Base-by-base conservation (phyloP, 1,284 basidiomycete species). In the Prillingera fragicola region DNA sequence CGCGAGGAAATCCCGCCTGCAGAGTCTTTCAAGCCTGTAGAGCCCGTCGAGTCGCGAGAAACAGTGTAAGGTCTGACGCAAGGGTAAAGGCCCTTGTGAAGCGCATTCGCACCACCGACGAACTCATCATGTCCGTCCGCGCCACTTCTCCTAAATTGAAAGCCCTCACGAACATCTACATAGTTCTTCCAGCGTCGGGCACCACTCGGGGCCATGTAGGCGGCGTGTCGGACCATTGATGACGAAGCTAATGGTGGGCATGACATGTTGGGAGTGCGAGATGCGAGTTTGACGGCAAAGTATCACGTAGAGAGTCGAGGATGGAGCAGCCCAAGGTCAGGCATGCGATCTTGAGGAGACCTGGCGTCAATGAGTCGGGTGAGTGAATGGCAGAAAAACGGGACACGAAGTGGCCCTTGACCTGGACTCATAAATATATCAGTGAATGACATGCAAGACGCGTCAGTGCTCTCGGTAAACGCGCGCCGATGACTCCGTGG, bases 141-240 rank as follows among this genome's bases (percentile, higher is more conserved):
- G 12, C 25, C 9, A 34, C 17, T 25, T 39, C 45, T 26, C 31
- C 45, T 21, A 19, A 21, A 19, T 25, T 38, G 18, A 47, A 26
- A 14, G 18, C 21, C 22, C 31, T 29, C 14, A 42, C 36, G 36
- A 42, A 42, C 40, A 47, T 47, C 45, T 41, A 47, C 36, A 47
- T 33, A 5, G 45, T 47, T 36, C 42, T 42, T 25, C 45, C 45
- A 6, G 45, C 45, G 35, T 47, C 45, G 2, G 45, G 45, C 21
- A 47, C 45, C 45, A 47, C 17, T 42, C 34, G 19, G 45, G 45
- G 36, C 45, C 19, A 47, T 47, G 40, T 34, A 38, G 21, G 36
- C 33, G 19, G 36, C 45, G 40, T 43, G 31, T 23, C 45, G 35
- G 15, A 38, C 45, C 45, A 32, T 42, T 31, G 40, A 47, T 33